These are phyloP conservation scores for Wickerhamomyces strasburgensis DNA, from an alignment of 805 yeast genomes.

Conservation along the genomic window DNA sequence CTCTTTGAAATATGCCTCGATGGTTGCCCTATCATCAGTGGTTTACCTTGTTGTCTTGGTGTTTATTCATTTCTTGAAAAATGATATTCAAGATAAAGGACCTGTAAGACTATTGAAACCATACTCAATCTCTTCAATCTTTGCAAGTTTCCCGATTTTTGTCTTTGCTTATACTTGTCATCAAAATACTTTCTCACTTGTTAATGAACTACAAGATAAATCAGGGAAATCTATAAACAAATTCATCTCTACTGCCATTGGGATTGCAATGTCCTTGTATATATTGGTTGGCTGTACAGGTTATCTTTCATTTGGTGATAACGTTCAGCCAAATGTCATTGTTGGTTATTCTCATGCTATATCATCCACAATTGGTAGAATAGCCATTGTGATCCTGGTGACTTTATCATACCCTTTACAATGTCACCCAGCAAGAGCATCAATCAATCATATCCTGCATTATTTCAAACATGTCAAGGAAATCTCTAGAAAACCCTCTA, in stretches of 20 bases:
- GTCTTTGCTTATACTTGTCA: constrained; percentile 96
- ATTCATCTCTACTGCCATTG: constrained; percentile 50
- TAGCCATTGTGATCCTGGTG: constrained; percentile 76
- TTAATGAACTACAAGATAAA: constrained; percentile 69
- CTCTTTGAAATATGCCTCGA: constrained; percentile 79
- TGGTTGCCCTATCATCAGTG: constrained; percentile 77
- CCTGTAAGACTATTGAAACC: constrained; percentile 46
- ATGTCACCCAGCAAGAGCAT: constrained; percentile 85
- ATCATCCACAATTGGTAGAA: constrained; percentile 72
- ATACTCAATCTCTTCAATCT: constrained; percentile 37
- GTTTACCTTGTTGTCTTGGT: constrained; percentile 72
- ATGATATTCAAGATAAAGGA: constrained; percentile 54
- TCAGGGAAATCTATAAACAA: constrained; percentile 40
- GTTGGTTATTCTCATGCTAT: constrained; percentile 63
- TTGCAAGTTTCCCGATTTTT: constrained; percentile 81
- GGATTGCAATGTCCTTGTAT: constrained; percentile 58
- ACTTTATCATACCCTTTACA: constrained; percentile 84
- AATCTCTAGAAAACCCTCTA: constrained; percentile 20
- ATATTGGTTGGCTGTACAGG: constrained; percentile 75
- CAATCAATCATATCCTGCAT: constrained; percentile 66
- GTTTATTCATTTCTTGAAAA: constrained; percentile 57
- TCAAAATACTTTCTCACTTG: constrained; percentile 86
- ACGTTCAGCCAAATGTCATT: constrained; percentile 74
- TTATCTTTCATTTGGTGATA: constrained; percentile 80
- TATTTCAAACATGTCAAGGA: constrained; percentile 34